Base-by-base conservation (phyloP, 2,329 filamentous ascomycete genomes). In the Sclerotinia nivalis region DNA sequence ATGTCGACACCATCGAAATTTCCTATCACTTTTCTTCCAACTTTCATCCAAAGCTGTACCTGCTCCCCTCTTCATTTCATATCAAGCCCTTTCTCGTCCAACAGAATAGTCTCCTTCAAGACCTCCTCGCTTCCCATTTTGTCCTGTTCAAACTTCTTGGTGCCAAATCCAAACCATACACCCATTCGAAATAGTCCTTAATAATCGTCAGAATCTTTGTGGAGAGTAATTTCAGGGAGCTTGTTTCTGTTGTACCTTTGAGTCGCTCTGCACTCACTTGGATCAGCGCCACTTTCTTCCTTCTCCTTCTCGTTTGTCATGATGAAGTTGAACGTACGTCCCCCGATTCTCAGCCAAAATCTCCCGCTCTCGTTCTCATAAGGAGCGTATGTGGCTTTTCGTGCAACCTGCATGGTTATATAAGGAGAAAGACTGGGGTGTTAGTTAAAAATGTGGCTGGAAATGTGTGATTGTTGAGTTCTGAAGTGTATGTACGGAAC, bases 31-130 rank as follows among this genome's bases (percentile, higher is more conserved):
- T 31, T 18, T 22, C 18, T 43, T 9, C 25, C 6, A 13, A 13
- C 1, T 20, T 45, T 12, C 10, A 2, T 6, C n/a, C 8, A 5
- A 22, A 22, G 2, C 18, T 4, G 0, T 12, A 31, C 12, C n/a
- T 28, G 40, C 20, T 25, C n/a, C 1, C 2, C 9, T 28, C 15
- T 22, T 31, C 58, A 45, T n/a, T 60, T 45, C 58, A 60, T 60
- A 60, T 45, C 58, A 60, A 60, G 37, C 5, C n/a, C n/a, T 25
- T 60, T 60, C 5, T 60, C 40, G 31, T 45, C 56, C 56, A 20
- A 15, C 9, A 10, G 9, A 28, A n/a, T 45, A 5, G 4, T 45
- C 22, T 13, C 18, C 0, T 60, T 1, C 8, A 40, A 20, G 18
- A 37, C 45, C 4, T 50, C 60, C 40, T 62, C 13, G 20, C 8